phyloP scores from a whole-genome alignment of 2,329 filamentous ascomycete genomes.

The Phialophora macrospora region DNA sequence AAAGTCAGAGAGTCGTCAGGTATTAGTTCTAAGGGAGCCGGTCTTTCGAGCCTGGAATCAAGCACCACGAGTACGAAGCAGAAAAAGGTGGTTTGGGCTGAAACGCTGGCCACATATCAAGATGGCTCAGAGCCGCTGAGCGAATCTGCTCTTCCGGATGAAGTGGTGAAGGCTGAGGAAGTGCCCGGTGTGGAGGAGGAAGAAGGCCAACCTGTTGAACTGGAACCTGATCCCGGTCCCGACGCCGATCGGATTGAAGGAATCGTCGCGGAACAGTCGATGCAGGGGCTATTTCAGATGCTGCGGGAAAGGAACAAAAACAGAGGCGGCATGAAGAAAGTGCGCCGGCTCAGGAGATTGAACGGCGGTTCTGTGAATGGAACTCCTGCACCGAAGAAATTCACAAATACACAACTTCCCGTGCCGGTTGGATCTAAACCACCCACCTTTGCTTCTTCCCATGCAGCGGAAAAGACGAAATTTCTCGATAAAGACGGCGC shows the following conservation, averaged over 20 bases:
- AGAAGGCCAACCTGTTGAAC: not conserved
- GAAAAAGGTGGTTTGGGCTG: conserved; percentile 14
- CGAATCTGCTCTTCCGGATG: not conserved
- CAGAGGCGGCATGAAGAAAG: conserved; percentile 28
- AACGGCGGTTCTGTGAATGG: conserved; percentile 33
- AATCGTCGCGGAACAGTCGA: not conserved
- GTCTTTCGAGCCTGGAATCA: not conserved
- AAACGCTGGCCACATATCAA: conserved; percentile 13
- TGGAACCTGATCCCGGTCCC: not conserved
- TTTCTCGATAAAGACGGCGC: not conserved
- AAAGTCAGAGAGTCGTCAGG: conserved; percentile 22
- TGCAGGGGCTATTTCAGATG: conserved; percentile 3
- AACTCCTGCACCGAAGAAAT: conserved; percentile 33
- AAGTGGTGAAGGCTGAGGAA: not conserved
- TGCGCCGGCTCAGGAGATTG: conserved; percentile 35
- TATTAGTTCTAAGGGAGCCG: not conserved
- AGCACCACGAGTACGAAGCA: conserved; percentile 7
- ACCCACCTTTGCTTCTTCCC: not conserved
- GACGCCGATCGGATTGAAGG: not conserved
- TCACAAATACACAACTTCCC: conserved; percentile 20
- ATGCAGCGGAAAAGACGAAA: not conserved
- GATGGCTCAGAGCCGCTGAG: conserved; percentile 1
- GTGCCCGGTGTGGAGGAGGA: not conserved
- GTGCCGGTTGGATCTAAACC: conserved; percentile 17
- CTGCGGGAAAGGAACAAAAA: not conserved